These are phyloP conservation scores for Starmerella khaoyaiensis DNA, from an alignment of 805 yeast species.

Conservation along the genomic window DNA sequence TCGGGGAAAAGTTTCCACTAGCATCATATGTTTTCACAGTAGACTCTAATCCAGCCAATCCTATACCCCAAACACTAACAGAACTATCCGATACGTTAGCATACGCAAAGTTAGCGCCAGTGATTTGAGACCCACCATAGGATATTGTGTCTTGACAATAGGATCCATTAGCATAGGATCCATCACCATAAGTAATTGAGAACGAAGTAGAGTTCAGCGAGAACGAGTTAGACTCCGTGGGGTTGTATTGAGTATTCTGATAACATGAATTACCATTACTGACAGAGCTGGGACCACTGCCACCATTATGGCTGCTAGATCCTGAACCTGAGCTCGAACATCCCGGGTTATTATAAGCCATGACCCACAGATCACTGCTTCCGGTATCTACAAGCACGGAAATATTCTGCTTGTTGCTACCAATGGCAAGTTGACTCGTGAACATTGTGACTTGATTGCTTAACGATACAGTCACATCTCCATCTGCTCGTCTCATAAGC, in stretches of 20 bases:
- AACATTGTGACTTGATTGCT: conserved; percentile 23
- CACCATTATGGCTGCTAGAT: neutral
- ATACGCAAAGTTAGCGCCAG: conserved; percentile 56
- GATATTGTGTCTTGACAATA: conserved; percentile 51
- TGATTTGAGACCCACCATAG: conserved; percentile 39
- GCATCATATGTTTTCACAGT: conserved; percentile 22
- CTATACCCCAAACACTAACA: conserved; percentile 38
- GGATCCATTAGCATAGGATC: conserved; percentile 39
- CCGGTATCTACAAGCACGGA: conserved; percentile 59
- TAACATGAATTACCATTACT: conserved; percentile 19
- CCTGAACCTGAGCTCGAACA: conserved; percentile 18
- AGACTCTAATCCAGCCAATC: conserved; percentile 27
- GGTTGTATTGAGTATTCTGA: conserved; percentile 20
- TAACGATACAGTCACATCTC: conserved; percentile 19
- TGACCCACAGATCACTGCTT: conserved; percentile 61
- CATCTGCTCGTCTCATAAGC: conserved; percentile 6
- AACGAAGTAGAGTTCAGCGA: conserved; percentile 16
- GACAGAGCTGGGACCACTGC: conserved; percentile 1
- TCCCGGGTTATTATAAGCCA: conserved; percentile 36
- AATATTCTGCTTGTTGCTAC: conserved; percentile 43
- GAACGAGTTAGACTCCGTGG: conserved; percentile 21
- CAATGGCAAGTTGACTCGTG: conserved; percentile 32
- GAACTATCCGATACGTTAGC: conserved; percentile 54
- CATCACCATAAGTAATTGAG: conserved; percentile 31
- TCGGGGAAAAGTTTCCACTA: conserved; percentile 15